A percentile compares a stretch with the other conserved stretches of the same genome.
Conservation (phyloP, 371 early-diverging fungal species). For the Thermomucor indicae-seudaticae region DNA sequence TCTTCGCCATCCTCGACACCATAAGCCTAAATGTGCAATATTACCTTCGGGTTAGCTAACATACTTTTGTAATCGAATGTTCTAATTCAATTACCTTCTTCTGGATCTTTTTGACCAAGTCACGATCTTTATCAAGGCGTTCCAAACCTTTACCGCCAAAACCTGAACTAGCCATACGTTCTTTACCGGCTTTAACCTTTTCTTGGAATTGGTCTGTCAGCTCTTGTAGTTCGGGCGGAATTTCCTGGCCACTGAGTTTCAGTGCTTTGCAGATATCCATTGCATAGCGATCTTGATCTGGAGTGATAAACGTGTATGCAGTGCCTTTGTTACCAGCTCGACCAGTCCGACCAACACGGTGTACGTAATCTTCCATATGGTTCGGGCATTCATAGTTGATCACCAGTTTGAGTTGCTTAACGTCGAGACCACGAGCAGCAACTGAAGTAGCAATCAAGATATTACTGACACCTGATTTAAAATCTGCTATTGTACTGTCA, state of each 20-base stretch:
- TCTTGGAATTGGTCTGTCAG: constrained; percentile 80
- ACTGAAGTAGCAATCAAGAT: constrained; percentile 99
- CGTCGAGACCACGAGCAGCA: constrained; percentile 99
- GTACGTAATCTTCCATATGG: constrained; percentile 98
- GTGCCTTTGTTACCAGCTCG: constrained; percentile 97
- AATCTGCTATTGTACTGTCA: constrained; percentile 89
- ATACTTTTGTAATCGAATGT: not conserved
- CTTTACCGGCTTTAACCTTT: constrained; percentile 89
- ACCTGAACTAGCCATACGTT: constrained; percentile 78
- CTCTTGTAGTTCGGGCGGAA: constrained; percentile 76
- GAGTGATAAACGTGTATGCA: constrained; percentile 94
- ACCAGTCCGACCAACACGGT: constrained; percentile 99
- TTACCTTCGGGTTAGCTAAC: not conserved
- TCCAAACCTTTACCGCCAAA: constrained; percentile 98
- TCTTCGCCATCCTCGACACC: constrained; percentile 68
- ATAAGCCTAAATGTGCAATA: constrained; percentile 61
- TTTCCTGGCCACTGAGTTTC: constrained; percentile 64
- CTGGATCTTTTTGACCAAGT: constrained; percentile 86
- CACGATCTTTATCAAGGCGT: constrained; percentile 90
- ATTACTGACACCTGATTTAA: constrained; percentile 84
- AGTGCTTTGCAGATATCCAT: constrained; percentile 92
- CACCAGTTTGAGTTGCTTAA: constrained; percentile 93
- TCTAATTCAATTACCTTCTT: constrained; percentile 54
- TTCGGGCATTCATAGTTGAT: constrained; percentile 99
- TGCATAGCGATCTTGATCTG: constrained; percentile 91